Percentiles rank a stretch among this genome's conserved stretches.
Evolutionary conservation across 2,329 filamentous ascomycete species (phyloP).

Genomic region (Grosmannia serpens): DNA sequence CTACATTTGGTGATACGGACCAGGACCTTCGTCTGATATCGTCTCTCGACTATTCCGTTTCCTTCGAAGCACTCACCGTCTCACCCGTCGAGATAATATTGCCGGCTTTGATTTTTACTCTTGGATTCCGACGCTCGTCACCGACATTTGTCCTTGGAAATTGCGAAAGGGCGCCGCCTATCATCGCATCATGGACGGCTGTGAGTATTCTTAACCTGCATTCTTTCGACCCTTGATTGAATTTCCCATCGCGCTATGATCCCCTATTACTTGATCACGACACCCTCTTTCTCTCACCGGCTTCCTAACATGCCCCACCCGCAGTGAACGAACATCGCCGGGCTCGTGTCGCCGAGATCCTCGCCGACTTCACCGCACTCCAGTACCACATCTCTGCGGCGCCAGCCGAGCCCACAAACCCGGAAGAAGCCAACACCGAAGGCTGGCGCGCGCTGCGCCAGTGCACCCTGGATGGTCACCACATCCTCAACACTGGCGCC

Average conservation of each 20-base stretch:
- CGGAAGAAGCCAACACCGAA: conserved; percentile 50
- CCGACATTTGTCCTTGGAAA: background rate
- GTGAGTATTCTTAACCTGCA: background rate
- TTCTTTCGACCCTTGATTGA: background rate
- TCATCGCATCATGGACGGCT: background rate
- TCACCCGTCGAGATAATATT: too few species aligned
- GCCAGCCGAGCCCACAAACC: conserved; percentile 40
- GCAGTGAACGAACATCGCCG: conserved; percentile 50
- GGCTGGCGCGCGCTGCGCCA: conserved; percentile 52
- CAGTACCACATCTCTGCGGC: conserved; percentile 51
- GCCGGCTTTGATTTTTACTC: too few species aligned
- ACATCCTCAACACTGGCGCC: conserved; percentile 53
- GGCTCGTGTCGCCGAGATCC: conserved; percentile 48
- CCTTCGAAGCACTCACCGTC: background rate
- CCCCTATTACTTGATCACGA: too few species aligned
- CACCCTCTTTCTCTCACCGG: too few species aligned
- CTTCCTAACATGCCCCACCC: background rate
- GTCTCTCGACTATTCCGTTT: background rate
- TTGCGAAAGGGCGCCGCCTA: background rate
- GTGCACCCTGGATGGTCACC: conserved; percentile 49
- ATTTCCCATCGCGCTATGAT: background rate
- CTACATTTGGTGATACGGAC: too few species aligned
- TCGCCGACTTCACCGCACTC: conserved; percentile 49
- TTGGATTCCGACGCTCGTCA: too few species aligned
- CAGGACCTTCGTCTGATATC: background rate